phyloP scores from a whole-genome alignment of 805 yeast species.

The Huiozyma naganishii region DNA sequence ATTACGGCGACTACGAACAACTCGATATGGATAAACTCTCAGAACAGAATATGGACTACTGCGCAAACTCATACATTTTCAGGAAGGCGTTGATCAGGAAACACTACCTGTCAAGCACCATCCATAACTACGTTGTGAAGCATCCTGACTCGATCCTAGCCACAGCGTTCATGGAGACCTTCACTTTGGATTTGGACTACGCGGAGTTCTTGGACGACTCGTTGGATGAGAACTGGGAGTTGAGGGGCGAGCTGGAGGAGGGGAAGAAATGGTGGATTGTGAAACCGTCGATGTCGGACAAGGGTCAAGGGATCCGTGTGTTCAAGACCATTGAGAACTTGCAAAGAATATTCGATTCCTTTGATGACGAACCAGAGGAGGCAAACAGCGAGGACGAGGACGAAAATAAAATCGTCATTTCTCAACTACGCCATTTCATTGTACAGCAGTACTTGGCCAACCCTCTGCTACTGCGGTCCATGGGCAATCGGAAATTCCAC shows the following conservation, averaged over 20 bases:
- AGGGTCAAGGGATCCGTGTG: conserved; percentile 88
- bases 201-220: conserved; percentile 95
- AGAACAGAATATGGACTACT: conserved; percentile 34
- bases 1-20: conserved; percentile 85
- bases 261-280: conserved; percentile 57
- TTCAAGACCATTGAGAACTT: conserved; percentile 71
- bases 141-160: conserved; percentile 55
- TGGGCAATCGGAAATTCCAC: conserved; percentile 72
- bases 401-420: conserved; percentile 61
- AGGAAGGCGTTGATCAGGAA: conserved; percentile 87
- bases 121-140: conserved; percentile 65
- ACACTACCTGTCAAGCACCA: conserved; percentile 76
- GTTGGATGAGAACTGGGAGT: conserved; percentile 82
- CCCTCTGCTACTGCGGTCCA: conserved; percentile 56
- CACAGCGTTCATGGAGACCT: conserved; percentile 61
- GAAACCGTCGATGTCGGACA: conserved; percentile 95
- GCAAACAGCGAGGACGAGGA: conserved; percentile 34
- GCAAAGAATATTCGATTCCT: conserved; percentile 73
- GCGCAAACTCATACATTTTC: conserved; percentile 71
- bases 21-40: conserved; percentile 56
- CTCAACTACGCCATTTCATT: conserved; percentile 83
- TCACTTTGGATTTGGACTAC: conserved; percentile 78
- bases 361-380: conserved; percentile 62
- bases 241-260: conserved; percentile 62
- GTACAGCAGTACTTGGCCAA: conserved; percentile 68